Evolutionary conservation across 2,329 filamentous ascomycete genomes (phyloP).

Genomic region (Cytospora piceicola): DNA sequence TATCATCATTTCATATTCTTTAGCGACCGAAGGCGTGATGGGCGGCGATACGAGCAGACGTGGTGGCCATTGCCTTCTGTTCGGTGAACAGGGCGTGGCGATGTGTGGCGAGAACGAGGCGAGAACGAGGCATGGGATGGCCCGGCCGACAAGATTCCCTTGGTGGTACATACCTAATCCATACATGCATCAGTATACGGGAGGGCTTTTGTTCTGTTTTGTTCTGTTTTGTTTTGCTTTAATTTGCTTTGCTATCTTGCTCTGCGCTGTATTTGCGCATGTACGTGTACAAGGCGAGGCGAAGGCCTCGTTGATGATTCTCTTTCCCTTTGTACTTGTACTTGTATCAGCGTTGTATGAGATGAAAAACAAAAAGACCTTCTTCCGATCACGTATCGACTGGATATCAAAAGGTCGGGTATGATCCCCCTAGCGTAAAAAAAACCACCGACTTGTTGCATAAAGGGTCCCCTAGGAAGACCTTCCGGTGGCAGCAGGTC

Average conservation of each 20-base stretch:
- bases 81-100: slow-evolving; percentile 9
- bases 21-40: slow-evolving; percentile 13
- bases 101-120: neutral
- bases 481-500: slow-evolving; percentile 9
- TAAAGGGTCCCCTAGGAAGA: neutral
- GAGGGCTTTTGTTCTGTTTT: no score
- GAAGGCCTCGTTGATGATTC: neutral
- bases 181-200: slow-evolving; percentile 12
- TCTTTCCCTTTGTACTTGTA: slow-evolving; percentile 10
- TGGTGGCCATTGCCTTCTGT: neutral
- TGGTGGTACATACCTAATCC: slow-evolving; percentile 17
- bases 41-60: slow-evolving; percentile 3
- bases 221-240: slow-evolving; percentile 10
- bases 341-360: neutral
- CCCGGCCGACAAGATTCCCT: neutral
- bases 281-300: slow-evolving; percentile 12
- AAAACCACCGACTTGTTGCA: no score
- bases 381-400: neutral
- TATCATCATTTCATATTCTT: slow-evolving; percentile 4
- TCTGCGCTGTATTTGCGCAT: neutral
- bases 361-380: neutral
- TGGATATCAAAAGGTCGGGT: neutral
- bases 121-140: neutral
- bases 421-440: neutral
- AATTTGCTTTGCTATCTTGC: neutral